Evolutionary conservation across 345 rosid genomes (phyloP), one percentile per base, ranked within the genome.

Genomic region (Citrus glauca): DNA sequence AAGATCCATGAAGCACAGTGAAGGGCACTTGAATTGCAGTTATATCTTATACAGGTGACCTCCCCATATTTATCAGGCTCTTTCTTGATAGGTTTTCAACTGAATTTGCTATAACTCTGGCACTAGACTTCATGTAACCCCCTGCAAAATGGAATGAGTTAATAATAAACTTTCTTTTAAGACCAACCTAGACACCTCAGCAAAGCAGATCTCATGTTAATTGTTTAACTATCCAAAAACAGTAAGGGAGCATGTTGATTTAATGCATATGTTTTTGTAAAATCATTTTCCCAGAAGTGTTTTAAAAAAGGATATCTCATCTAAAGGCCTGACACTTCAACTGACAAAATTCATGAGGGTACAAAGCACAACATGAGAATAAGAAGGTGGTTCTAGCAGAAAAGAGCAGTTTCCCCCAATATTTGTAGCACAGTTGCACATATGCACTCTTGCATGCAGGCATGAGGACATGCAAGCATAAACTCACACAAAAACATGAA

Each of bases 111-210:
- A 95, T 87, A 37, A 93, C 95, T 87, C 91, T 85, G 45, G 99
- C 99, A 53, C 97, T 95, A 35, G 93, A 86, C 86, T 95, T 93
- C 98, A 92, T 92, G 77, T 95, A 95, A 84, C 98, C 99, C 57
- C 98, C 99, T 93, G 87, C 82, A 86, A 74, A 77, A 83, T n/a
- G 71, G 65, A 73, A 62, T 64, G 50, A 33, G 9, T 7, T 7
- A 53, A 65, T 11, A 30, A 48, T 53, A 14, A 48, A 53, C 57
- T 17, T 53, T 53, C 57, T 53, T 53, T 17, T 4, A 53, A 53
- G 50, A 42, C 48, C 48, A 42, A 10, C 14, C 16, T 11, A 45
- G 17, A 45, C 5, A 4, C 17, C 17, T 45, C 50, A 13, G 50
- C 50, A 45, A 45, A 45, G 17, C 50, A 45, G 50, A 45, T 45